These are phyloP conservation scores for Flueggea neowawraea DNA, from an alignment of 441 rosid genomes.

Conservation along the genomic window DNA sequence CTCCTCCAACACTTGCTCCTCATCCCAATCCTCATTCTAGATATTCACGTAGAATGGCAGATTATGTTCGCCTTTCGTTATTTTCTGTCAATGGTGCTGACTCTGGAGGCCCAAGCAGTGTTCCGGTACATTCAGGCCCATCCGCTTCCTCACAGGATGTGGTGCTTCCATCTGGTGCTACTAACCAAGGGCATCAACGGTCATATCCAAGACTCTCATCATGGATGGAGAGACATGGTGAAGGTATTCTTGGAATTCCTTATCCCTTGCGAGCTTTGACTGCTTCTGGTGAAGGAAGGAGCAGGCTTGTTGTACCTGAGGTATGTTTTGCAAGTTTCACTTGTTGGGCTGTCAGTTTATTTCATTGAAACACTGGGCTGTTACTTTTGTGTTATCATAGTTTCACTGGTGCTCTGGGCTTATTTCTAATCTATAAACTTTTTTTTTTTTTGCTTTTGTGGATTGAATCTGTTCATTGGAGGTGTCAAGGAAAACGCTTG, in stretches of 20 bases:
- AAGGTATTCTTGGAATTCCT: constrained; percentile 48
- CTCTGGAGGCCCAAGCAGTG: constrained; percentile 44
- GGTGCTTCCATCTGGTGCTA: constrained; percentile 42
- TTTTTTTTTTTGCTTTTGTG: no score
- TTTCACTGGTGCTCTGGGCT: no score
- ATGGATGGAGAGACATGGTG: constrained; percentile 65
- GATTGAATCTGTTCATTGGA: no score
- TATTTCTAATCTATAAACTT: no score
- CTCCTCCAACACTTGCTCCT: constrained; percentile 45
- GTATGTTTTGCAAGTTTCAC: constrained; percentile 18
- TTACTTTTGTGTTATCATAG: neutral
- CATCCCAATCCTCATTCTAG: constrained; percentile 43
- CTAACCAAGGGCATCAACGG: constrained; percentile 44
- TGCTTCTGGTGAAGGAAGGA: constrained; percentile 65
- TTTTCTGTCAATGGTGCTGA: constrained; percentile 50
- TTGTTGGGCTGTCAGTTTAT: constrained; percentile 1
- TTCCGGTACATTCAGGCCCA: constrained; percentile 33
- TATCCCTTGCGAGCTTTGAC: constrained; percentile 53
- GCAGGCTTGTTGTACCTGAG: constrained; percentile 46
- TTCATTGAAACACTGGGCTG: neutral
- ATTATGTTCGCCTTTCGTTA: constrained; percentile 67
- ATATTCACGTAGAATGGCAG: constrained; percentile 66
- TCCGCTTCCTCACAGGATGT: constrained; percentile 43
- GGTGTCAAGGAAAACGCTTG: no score
- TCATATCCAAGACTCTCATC: constrained; percentile 55